These are phyloP conservation scores for Warburgia ugandensis DNA, from an alignment of 164 flowering plant species.

Conservation along the genomic window DNA sequence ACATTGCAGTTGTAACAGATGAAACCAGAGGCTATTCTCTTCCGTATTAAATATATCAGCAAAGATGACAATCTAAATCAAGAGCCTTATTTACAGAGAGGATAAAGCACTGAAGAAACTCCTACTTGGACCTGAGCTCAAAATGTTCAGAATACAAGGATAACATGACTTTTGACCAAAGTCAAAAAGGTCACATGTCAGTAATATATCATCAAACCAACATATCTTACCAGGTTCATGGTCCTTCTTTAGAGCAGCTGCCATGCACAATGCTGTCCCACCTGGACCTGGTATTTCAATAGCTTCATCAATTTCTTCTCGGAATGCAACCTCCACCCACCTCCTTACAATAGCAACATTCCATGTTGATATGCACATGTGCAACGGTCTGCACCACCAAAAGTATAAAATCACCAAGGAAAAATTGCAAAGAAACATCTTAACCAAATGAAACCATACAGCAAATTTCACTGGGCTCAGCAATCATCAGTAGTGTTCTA, in stretches of 20 bases:
- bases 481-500: too few relatives aligned
- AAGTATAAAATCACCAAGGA: neutral
- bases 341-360: constrained; percentile 83
- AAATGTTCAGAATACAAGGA: too few relatives aligned
- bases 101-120: too few relatives aligned
- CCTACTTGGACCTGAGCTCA: too few relatives aligned
- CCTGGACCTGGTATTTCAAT: constrained; percentile 72
- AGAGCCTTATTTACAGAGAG: too few relatives aligned
- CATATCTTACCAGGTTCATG: constrained; percentile 70
- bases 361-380: constrained; percentile 78
- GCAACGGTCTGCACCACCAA: constrained; percentile 69
- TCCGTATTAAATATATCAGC: too few relatives aligned
- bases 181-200: too few relatives aligned
- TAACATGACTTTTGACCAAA: too few relatives aligned
- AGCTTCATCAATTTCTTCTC: constrained; percentile 64
- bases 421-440: neutral
- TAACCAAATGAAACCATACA: neutral
- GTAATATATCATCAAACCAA: neutral
- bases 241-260: constrained; percentile 87
- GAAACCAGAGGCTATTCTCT: too few relatives aligned
- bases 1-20: too few relatives aligned
- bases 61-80: too few relatives aligned
- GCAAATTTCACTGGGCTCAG: neutral
- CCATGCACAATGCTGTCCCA: constrained; percentile 96
- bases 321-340: constrained; percentile 88